Base-by-base conservation (phyloP, 108 stramenopile species). In the Schizochytrium sp. region DNA sequence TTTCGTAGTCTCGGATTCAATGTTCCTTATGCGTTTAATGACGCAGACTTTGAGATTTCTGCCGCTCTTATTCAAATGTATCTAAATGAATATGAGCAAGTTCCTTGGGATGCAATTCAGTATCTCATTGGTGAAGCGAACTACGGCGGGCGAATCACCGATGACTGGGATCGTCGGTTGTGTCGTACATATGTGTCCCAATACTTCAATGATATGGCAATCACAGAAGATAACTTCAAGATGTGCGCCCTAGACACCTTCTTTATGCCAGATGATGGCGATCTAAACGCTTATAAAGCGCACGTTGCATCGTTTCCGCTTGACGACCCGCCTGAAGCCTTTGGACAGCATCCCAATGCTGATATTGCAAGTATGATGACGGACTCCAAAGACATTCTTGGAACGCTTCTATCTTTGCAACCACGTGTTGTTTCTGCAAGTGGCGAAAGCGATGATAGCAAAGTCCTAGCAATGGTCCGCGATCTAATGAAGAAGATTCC, bases 1-100 rank as follows among this genome's bases (percentile, higher is more conserved):
- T 95, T 95, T 91, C 94, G 94, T 72, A 87, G 91, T n/a, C 93
- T 95, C 4, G 95, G 95, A 5, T 95, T 94, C 91, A 95, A 95
- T 89, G 93, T 94, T 2, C 95, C 95, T 1, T 95, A 95, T 92
- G 95, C 93, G 61, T 95, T 95, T 91, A 95, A 94, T 91, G 93
- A 95, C 73, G 72, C 92, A 2, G 95, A 95, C 91, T 95, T 93
- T 76, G 72, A 89, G 53, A 95, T 95, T 88, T 95, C 94, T 59
- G 90, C 94, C 61, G 94, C 94, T 59, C 91, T 95, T 47, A 89
- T 95, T 83, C 91, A 92, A 17, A 92, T 93, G 41, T 95, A 94
- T 55, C 90, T 95, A 10, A 91, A 93, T 50, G 91, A 90, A 57
- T 95, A 95, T 58, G 94, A 95, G 42, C 56, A 56, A 42, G 92